Percentiles rank a stretch among this genome's conserved stretches.
Conservation (phyloP, 106 monocot species). For the Dendrobium huoshanense region DNA sequence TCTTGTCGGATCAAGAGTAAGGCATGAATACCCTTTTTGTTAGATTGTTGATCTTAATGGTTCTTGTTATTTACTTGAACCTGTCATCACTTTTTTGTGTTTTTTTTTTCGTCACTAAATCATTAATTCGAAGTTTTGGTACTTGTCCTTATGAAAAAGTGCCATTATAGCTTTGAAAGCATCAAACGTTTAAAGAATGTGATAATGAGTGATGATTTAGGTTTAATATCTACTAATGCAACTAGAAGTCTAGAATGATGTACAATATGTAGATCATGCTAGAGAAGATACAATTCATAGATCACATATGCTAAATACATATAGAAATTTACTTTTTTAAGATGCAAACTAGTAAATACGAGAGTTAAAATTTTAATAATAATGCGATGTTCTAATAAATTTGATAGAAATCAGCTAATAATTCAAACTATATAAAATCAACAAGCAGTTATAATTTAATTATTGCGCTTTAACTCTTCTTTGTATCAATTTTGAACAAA, state of each 20-base stretch:
- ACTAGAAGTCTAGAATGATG: neutral
- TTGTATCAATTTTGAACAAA: neutral
- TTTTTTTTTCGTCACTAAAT: neutral
- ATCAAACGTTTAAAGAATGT: neutral
- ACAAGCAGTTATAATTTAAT: neutral
- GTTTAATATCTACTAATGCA: neutral
- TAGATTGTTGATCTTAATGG: neutral
- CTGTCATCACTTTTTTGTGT: neutral
- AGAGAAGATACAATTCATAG: neutral
- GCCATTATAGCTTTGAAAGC: neutral
- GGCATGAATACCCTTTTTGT: conserved; percentile 24
- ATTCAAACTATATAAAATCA: neutral
- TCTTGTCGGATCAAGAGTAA: conserved; percentile 87
- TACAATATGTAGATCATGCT: neutral
- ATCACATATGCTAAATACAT: neutral
- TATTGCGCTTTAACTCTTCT: neutral
- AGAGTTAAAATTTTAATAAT: neutral
- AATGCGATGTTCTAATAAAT: neutral
- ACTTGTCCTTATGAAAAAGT: neutral
- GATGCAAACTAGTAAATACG: neutral
- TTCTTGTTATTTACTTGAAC: neutral
- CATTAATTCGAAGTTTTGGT: neutral
- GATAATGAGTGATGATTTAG: neutral
- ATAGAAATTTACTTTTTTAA: neutral
- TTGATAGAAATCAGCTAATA: neutral